These are phyloP conservation scores for Vitis vinifera DNA, from an alignment of 164 flowering plant genomes.

Conservation along the genomic window DNA sequence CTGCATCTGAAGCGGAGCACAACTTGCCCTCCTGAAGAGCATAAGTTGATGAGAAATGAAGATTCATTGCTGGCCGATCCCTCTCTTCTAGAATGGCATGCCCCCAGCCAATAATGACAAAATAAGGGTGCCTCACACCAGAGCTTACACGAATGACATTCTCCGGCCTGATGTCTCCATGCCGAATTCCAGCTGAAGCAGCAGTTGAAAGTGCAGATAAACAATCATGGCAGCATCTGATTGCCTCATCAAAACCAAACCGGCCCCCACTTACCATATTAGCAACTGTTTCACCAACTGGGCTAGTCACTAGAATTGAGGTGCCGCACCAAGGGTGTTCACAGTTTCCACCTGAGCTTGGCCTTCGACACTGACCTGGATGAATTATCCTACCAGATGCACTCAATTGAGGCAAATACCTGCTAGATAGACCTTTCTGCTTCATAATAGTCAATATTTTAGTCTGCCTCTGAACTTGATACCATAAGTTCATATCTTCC, in stretches of 20 bases:
- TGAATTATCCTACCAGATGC: constrained; percentile 83
- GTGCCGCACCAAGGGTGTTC: constrained; percentile 96
- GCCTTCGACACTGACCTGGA: constrained; percentile 67
- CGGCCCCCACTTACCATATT: constrained; percentile 47
- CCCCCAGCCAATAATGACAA: constrained; percentile 88
- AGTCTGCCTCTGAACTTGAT: constrained; percentile 92
- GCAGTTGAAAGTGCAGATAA: constrained; percentile 71
- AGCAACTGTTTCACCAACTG: constrained; percentile 70
- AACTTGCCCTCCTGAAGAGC: constrained; percentile 92
- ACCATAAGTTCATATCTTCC: constrained; percentile 94
- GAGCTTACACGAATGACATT: constrained; percentile 60
- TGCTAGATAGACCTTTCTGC: constrained; percentile 75
- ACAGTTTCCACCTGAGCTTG: constrained; percentile 62
- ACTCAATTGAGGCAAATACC: constrained; percentile 68
- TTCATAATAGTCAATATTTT: constrained; percentile 72
- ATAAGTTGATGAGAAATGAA: constrained; percentile 75
- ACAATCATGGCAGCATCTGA: constrained; percentile 80
- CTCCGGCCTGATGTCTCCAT: constrained; percentile 85
- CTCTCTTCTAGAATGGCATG: constrained; percentile 88
- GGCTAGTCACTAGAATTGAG: constrained; percentile 73
- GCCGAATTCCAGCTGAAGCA: constrained; percentile 63
- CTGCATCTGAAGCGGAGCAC: constrained; percentile 94
- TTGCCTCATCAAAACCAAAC: constrained; percentile 65
- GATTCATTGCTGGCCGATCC: constrained; percentile 87
- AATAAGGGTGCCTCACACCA: constrained; percentile 44